phyloP scores from a whole-genome alignment of 148 eudicot genomes.

The Fagopyrum esculentum region DNA sequence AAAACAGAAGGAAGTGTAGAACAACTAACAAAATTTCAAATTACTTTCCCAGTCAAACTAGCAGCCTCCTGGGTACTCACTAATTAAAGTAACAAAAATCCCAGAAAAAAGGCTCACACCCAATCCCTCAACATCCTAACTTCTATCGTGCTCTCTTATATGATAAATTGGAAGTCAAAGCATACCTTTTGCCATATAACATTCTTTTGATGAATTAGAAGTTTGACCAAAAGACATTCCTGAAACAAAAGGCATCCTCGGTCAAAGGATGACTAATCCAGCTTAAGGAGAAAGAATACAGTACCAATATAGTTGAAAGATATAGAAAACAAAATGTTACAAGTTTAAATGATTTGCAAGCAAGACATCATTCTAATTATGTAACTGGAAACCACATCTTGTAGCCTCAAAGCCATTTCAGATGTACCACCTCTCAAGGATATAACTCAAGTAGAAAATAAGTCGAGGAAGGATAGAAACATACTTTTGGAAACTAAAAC shows the following conservation, averaged over 20 bases:
- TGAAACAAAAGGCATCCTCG: constrained; percentile 49
- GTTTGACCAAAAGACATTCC: constrained; percentile 75
- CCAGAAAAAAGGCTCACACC: neutral
- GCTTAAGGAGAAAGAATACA: neutral
- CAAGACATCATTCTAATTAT: neutral
- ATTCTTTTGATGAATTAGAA: constrained; percentile 73
- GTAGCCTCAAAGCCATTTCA: neutral
- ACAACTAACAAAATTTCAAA: neutral
- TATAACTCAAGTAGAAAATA: neutral
- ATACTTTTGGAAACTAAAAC: neutral
- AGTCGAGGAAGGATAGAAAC: neutral
- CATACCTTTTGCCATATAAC: constrained; percentile 88
- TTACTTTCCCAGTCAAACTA: neutral
- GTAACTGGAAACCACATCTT: neutral
- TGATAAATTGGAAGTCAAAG: constrained; percentile 12
- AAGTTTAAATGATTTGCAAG: neutral
- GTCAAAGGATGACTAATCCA: neutral
- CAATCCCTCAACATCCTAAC: neutral
- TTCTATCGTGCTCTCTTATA: neutral
- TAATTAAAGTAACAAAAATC: neutral
- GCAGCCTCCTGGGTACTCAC: neutral
- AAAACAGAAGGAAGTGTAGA: neutral
- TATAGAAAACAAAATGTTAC: neutral
- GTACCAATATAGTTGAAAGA: neutral
- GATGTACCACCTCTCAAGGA: neutral